Conservation (phyloP, 352 stramenopile genomes). For the Phytopythium mirpurense region DNA sequence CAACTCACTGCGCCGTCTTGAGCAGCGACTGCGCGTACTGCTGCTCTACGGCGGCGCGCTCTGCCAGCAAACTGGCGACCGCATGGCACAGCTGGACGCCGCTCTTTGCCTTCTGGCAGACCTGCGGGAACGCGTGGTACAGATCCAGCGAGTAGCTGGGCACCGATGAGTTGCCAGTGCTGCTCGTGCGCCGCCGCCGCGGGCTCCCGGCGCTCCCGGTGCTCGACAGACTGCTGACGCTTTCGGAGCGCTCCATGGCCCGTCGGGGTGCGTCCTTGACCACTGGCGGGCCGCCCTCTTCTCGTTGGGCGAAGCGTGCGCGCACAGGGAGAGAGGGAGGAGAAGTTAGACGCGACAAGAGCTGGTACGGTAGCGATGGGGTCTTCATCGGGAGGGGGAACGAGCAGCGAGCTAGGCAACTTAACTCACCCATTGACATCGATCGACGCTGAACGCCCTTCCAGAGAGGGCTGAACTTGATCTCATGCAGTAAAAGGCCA, state of each 20-base stretch:
- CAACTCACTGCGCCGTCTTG: conserved; percentile 53
- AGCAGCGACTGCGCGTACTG: conserved; percentile 54
- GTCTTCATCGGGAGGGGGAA: background rate
- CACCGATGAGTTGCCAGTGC: background rate
- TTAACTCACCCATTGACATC: conserved; percentile 18
- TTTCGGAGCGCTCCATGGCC: background rate
- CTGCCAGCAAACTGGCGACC: conserved; percentile 53
- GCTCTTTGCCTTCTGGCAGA: conserved; percentile 73
- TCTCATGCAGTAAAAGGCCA: too few species aligned
- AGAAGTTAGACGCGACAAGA: too few species aligned
- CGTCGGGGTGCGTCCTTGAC: background rate
- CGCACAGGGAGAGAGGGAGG: too few species aligned
- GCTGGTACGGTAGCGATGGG: background rate
- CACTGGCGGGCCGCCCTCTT: background rate
- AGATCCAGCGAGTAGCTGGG: conserved; percentile 67
- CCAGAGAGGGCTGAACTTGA: too few species aligned
- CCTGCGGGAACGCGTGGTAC: conserved; percentile 53
- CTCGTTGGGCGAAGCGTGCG: too few species aligned
- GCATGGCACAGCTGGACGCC: conserved; percentile 73
- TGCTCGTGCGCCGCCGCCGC: background rate
- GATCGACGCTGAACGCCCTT: too few species aligned
- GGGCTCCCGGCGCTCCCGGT: background rate
- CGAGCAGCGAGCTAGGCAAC: background rate
- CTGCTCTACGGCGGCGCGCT: conserved; percentile 51
- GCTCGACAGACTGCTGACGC: background rate